A percentile compares a stretch with the other conserved stretches of the same genome.
Conservation (phyloP, 257 asterid species). For the Ophiorrhiza pumila region DNA sequence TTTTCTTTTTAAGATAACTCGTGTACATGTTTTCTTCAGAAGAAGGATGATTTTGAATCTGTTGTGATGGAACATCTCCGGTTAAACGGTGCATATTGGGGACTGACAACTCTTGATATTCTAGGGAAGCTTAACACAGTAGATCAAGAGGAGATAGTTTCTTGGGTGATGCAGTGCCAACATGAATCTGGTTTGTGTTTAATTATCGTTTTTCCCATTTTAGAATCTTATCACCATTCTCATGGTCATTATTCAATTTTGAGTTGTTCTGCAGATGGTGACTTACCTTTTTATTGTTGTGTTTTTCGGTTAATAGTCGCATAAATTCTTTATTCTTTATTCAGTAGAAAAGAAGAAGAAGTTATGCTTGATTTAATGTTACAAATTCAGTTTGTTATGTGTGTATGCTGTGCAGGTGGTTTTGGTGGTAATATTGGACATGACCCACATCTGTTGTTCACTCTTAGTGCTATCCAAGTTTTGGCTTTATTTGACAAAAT, state of each 20-base stretch:
- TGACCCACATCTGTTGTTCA: constrained; percentile 78
- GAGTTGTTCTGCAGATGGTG: not conserved
- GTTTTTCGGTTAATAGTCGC: not conserved
- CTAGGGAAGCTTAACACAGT: constrained; percentile 66
- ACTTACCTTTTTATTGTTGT: not conserved
- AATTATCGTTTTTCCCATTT: not conserved
- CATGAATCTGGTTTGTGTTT: constrained; percentile 77
- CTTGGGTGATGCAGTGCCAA: constrained; percentile 93
- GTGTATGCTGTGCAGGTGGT: constrained; percentile 53
- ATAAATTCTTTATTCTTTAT: not conserved
- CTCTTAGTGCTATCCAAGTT: constrained; percentile 93
- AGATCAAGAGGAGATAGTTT: constrained; percentile 70
- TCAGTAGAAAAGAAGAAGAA: not conserved
- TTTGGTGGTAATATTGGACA: constrained; percentile 95
- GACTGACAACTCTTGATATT: constrained; percentile 83
- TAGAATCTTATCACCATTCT: not conserved
- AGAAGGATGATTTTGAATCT: constrained; percentile 69
- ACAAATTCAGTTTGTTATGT: not conserved
- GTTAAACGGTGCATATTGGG: constrained; percentile 94
- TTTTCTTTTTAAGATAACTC: constrained; percentile 2
- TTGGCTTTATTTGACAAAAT: constrained; percentile 81
- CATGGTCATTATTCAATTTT: not conserved
- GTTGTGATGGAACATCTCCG: constrained; percentile 91
- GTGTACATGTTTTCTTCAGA: constrained; percentile 32
- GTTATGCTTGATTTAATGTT: not conserved